Base-by-base conservation (phyloP, 2,329 filamentous ascomycete genomes). In the Colletotrichum sp. region DNA sequence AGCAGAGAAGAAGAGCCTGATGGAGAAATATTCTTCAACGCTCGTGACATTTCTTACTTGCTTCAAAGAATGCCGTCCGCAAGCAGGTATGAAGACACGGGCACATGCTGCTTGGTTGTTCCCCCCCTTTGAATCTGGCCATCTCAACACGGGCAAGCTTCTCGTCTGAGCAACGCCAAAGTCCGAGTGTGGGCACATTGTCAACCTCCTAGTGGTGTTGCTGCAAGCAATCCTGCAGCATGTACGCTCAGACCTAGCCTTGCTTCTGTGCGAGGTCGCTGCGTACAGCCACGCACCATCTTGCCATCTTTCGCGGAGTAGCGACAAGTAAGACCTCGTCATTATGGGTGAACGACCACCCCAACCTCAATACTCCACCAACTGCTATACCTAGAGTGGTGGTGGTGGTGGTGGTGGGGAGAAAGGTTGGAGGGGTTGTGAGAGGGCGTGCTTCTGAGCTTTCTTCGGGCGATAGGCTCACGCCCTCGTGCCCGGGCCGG, bases 211-310 rank as follows among this genome's bases (percentile, higher is more conserved):
- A 32, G 64, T 49, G 70, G 21, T 69, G 32, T 62, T 73, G 44
- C 65, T 74, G 72, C 77, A 76, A 73, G 75, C 57, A 76, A 78
- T 73, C 36, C 72, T 78, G 77, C 77, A 77, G 74, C 70, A 78
- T 78, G 68, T 71, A 74, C 73, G 68, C 76, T 69, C 76, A 75
- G 76, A 78, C 67, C 44, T 64, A 34, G 59, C 66, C 57, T 69
- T 62, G 57, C 73, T 73, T 73, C 70, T 60, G 71, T 75, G 73
- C 67, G 70, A 69, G 39, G 36, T 64, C 30, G 63, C 49, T 34
- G 66, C n/a, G 52, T 71, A 65, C 59, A 66, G 49, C 34, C 75
- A 71, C 68, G 64, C 75, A 70, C 59, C 72, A 16, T 39, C 64
- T 59, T 26, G 36, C 32, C 49, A 34, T 55, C 59, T 39, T 30